Evolutionary conservation across 371 early-diverging fungal species (phyloP), one percentile per base, ranked within the genome.

Genomic region (Phascolomyces articulosus): DNA sequence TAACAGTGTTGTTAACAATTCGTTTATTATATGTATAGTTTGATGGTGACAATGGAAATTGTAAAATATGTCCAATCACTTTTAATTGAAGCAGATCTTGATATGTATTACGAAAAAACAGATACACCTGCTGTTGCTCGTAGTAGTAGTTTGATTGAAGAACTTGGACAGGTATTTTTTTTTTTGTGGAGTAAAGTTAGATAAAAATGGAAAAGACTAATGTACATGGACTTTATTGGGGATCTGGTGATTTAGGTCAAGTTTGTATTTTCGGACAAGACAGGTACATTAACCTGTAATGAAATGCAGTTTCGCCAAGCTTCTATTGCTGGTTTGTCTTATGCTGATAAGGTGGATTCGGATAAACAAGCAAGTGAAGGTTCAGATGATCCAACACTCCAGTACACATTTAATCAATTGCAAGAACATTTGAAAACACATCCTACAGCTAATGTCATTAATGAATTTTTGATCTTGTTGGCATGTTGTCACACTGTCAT

Each of bases 401-500:
- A 88, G 40, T 88, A 89, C 57, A 88, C 87, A 47, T 90, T 93
- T 66, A 74, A 74, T 24, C 89, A 89, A 68, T 66, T 93, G 48
- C 70, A 76, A 20, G 84, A 87, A 40, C 88, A 92, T 60, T 72
- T 91, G 3, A 84, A 83, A 49, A 78, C 78, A 4, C 90, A 89
- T 63, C 78, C 83, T 10, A 86, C 85, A 15, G 84, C 87, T 31
- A 85, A 85, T 68, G 80, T 86, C 38, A 86, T 91, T 58, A 85
- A 87, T 31, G 92, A 92, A 70, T 93, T 92, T 63, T 78, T 93
- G 66, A 90, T 89, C 13, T 74, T 96, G n/a, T 80, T 98, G 27
- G 90, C 96, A 11, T 89, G 91, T 18, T 98, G 99, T 76, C 98
- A 98, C 77, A 98, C 98, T 4, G 99, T 98, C 16, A 96, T 98